phyloP scores from a whole-genome alignment of 129 eudicot species.

The Chrysanthemum seticuspe region DNA sequence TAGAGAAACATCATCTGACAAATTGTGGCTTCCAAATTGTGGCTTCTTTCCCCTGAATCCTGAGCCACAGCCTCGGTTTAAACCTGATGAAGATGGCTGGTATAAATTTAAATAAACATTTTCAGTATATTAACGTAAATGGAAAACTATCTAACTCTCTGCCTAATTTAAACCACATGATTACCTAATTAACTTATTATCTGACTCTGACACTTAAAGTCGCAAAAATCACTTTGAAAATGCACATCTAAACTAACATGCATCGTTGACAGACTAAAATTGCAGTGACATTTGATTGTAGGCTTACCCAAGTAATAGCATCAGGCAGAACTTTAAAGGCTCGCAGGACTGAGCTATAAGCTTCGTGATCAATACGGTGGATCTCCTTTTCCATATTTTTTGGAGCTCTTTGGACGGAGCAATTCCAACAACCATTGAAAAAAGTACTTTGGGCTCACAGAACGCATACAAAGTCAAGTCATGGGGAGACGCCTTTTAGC shows the following conservation, averaged over 20 bases:
- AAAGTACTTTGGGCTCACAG: too few species aligned
- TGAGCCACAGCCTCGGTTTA: conserved; percentile 60
- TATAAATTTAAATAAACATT: not conserved
- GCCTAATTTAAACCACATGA: not conserved
- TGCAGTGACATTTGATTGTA: not conserved
- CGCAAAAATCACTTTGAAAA: not conserved
- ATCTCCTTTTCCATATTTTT: conserved; percentile 64
- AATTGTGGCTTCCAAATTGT: conserved; percentile 36
- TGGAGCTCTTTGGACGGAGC: conserved; percentile 40
- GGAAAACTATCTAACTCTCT: too few species aligned
- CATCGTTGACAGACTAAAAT: not conserved
- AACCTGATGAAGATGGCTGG: conserved; percentile 55
- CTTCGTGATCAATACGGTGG: conserved; percentile 41
- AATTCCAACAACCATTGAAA: conserved; percentile 41
- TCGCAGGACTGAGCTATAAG: conserved; percentile 75
- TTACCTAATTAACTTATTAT: not conserved
- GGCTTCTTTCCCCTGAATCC: conserved; percentile 69
- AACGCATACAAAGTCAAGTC: too few species aligned
- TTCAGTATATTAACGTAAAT: too few species aligned
- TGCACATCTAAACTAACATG: too few species aligned
- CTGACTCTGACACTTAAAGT: not conserved
- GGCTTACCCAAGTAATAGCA: conserved; percentile 83
- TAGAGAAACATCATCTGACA: conserved; percentile 16
- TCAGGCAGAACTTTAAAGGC: conserved; percentile 95
- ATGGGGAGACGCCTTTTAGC: too few species aligned